phyloP scores from a whole-genome alignment of 2,329 filamentous ascomycete genomes.

The Penicillium polonicum region DNA sequence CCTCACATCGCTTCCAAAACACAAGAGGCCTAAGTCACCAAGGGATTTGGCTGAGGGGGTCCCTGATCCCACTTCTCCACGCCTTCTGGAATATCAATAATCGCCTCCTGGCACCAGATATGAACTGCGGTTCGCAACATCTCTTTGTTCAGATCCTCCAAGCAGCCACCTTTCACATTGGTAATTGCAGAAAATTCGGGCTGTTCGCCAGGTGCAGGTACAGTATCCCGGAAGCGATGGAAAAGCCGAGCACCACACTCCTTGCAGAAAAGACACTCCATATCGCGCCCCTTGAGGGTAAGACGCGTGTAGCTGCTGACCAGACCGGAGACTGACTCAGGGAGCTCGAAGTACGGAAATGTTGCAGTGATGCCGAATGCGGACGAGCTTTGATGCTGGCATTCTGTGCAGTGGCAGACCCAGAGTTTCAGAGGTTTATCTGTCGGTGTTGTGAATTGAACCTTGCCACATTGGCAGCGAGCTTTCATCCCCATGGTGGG shows the following conservation, averaged over 20 bases:
- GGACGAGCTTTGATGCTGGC: conserved; percentile 63
- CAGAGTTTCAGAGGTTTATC: conserved; percentile 63
- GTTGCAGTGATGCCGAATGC: conserved; percentile 69
- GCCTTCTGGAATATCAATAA: conserved; percentile 67
- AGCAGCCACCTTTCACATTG: conserved; percentile 66
- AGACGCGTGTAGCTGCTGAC: conserved; percentile 50
- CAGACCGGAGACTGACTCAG: conserved; percentile 27
- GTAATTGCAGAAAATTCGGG: conserved; percentile 44
- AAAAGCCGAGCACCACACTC: conserved; percentile 65
- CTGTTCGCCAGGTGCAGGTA: conserved; percentile 54
- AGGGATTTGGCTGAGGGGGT: conserved; percentile 32
- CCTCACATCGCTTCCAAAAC: neutral
- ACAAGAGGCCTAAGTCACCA: neutral
- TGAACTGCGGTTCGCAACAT: conserved; percentile 61
- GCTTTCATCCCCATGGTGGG: conserved; percentile 52
- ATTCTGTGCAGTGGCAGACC: conserved; percentile 69
- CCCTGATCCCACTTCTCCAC: conserved; percentile 57
- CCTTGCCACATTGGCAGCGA: conserved; percentile 63
- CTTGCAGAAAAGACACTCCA: conserved; percentile 67
- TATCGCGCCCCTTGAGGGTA: conserved; percentile 56
- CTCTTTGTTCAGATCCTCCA: conserved; percentile 61
- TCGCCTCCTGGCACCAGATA: conserved; percentile 66
- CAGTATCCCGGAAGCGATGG: conserved; percentile 46
- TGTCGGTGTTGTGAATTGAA: conserved; percentile 62
- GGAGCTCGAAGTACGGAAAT: conserved; percentile 64